Evolutionary conservation across 371 early-diverging fungal genomes (phyloP).

Genomic region (Mortierella sp.): DNA sequence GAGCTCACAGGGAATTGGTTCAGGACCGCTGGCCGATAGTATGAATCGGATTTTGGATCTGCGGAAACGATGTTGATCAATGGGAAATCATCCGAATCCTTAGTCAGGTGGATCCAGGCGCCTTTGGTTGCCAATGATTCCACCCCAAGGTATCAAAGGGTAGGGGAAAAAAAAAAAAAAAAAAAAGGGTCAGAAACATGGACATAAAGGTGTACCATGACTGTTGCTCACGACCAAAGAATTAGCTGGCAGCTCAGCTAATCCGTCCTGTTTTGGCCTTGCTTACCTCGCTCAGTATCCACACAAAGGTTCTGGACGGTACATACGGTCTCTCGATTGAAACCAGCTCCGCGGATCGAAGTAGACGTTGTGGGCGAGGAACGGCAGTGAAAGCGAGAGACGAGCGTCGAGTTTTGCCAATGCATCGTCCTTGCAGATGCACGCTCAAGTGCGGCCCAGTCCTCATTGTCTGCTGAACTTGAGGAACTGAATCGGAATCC

Average conservation of each 20-base stretch:
- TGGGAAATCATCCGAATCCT: conserved; percentile 28
- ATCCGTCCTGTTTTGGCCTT: not conserved
- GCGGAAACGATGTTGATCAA: conserved; percentile 43
- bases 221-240: too few species aligned
- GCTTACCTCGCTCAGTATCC: conserved; percentile 44
- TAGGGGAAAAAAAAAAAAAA: not conserved
- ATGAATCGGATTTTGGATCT: conserved; percentile 44
- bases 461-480: conserved; percentile 16
- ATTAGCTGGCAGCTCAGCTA: too few species aligned
- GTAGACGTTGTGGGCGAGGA: conserved; percentile 6
- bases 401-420: conserved; percentile 26
- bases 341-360: conserved; percentile 20
- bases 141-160: not conserved
- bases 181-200: not conserved
- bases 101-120: conserved; percentile 33
- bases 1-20: conserved; percentile 27
- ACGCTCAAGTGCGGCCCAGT: conserved; percentile 39
- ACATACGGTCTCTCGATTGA: conserved; percentile 36
- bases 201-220: not conserved
- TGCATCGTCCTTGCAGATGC: conserved; percentile 19
- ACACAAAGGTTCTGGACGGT: conserved; percentile 44
- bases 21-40: conserved; percentile 33
- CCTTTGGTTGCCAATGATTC: conserved; percentile 15
- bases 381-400: conserved; percentile 24
- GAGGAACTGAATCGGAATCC: conserved; percentile 1